Base-by-base conservation (phyloP, 176 grass and related monocot species). In the Poa pratensis region DNA sequence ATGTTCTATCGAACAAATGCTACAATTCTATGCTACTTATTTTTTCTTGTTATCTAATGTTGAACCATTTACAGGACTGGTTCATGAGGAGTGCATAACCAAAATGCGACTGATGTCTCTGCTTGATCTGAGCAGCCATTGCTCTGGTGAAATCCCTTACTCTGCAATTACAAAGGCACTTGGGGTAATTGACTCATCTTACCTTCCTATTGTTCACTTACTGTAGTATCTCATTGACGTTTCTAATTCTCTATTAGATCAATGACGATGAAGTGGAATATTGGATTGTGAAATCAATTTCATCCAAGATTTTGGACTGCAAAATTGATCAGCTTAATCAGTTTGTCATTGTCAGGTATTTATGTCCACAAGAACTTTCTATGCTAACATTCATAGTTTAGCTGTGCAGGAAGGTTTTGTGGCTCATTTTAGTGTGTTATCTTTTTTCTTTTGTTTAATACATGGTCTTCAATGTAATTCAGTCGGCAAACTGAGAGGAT, bases 201-300 rank as follows among this genome's bases (percentile, higher is more conserved):
- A 14, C 52, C 17, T 40, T 78, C 24, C 50, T 73, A 14, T 20
- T 50, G 11, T 57, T 63, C 20, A 68, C 51, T 75, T 80, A 14
- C 68, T 75, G 14, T 48, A 54, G 2, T 19, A 23, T 39, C 13
- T 68, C 39, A 49, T 46, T 80, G 16, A 77, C 59, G 45, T 74
- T 37, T 67, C 11, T 6, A 59, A 39, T 58, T 9, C 32, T 27
- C 82, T 61, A 69, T 40, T 83, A 99, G 96, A 99, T 99, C 73
- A 94, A 82, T 45, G 96, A 96, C 17, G 91, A 94, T 26, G 93
- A 96, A 62, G 96, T 96, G 60, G 96, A 99, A 53, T 88, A 89
- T 75, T 99, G 96, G 96, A 86, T 96, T 74, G 96, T 99, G 14
- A 99, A 99, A 93, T 89, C 92, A 73, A 97, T 97, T 54, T 86